These are phyloP conservation scores for Triticum monococcum DNA, from an alignment of 176 grass and related monocot genomes.

Conservation along the genomic window DNA sequence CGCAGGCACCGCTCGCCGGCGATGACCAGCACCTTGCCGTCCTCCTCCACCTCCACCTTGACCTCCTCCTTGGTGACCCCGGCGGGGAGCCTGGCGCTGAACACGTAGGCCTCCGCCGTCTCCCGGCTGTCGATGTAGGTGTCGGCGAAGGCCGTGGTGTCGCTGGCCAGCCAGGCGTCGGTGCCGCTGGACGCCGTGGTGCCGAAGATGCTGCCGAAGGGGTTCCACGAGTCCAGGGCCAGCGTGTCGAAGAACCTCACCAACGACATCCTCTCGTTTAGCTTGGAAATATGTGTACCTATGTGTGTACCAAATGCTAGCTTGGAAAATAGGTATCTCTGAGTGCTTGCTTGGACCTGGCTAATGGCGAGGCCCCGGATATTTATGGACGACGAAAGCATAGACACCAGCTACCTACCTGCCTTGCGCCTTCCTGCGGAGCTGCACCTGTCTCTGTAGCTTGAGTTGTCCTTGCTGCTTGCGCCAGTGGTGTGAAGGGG, in stretches of 20 bases:
- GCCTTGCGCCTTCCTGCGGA: not conserved
- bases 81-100: slow-evolving; percentile 46
- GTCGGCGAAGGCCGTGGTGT: slow-evolving; percentile 54
- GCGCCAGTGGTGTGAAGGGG: slow-evolving; percentile 19
- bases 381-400: slow-evolving; percentile 17
- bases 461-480: not conserved
- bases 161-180: slow-evolving; percentile 47
- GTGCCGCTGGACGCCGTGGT: slow-evolving; percentile 1
- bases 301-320: not conserved
- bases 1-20: slow-evolving; percentile 43
- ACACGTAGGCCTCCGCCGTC: slow-evolving; percentile 49
- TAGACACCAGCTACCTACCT: not conserved
- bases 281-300: not conserved
- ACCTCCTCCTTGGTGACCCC: slow-evolving; percentile 63
- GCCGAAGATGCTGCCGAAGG: slow-evolving; percentile 62
- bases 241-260: slow-evolving; percentile 59
- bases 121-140: slow-evolving; percentile 54
- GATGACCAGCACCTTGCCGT: slow-evolving; percentile 57
- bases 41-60: slow-evolving; percentile 54
- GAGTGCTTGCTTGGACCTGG: not conserved
- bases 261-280: slow-evolving; percentile 35
- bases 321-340: not conserved
- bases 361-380: not conserved
- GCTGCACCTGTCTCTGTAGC: not conserved
- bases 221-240: slow-evolving; percentile 50